phyloP scores from a whole-genome alignment of 2,329 filamentous ascomycete genomes.

The Penicillium psychrosexuale region DNA sequence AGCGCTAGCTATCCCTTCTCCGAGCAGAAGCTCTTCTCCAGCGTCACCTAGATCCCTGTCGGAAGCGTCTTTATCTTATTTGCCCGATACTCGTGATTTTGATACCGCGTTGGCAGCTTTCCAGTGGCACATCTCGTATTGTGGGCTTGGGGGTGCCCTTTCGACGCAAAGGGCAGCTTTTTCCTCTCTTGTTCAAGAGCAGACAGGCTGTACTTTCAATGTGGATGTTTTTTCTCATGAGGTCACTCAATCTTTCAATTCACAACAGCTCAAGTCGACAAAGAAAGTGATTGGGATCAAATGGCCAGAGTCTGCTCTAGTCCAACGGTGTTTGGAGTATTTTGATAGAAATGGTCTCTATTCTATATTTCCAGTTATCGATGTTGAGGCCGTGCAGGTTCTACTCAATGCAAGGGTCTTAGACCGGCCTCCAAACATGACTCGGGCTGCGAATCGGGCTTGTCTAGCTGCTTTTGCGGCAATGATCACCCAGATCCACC shows the following conservation, averaged over 20 bases:
- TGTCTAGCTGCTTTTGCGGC: constrained; percentile 26
- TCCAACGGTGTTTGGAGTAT: constrained; percentile 20
- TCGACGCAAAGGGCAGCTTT: constrained; percentile 18
- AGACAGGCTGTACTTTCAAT: constrained; percentile 18
- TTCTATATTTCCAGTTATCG: constrained; percentile 24
- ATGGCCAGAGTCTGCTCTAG: constrained; percentile 18
- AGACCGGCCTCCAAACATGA: constrained; percentile 7
- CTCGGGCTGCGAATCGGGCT: constrained; percentile 13
- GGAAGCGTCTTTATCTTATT: constrained; percentile 1
- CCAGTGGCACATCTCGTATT: constrained; percentile 21
- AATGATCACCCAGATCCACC: constrained; percentile 24
- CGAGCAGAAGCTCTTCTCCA: constrained; percentile 7
- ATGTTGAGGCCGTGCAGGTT: constrained; percentile 14
- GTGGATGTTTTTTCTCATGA: constrained; percentile 21
- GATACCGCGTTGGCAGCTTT: constrained; percentile 20
- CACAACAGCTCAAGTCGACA: constrained; percentile 1
- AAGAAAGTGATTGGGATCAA: constrained; percentile 10
- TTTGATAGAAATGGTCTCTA: constrained; percentile 21
- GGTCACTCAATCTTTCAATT: constrained; percentile 11
- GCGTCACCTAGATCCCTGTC: not conserved
- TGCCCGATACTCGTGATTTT: constrained; percentile 19
- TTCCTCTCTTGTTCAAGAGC: constrained; percentile 14
- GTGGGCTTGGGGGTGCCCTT: constrained; percentile 16
- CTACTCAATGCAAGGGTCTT: constrained; percentile 17
- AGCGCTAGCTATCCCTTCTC: not conserved